Percentiles rank a stretch among this genome's conserved stretches.
phyloP scores from a whole-genome alignment of 2,329 filamentous ascomycete species.

The Fusarium irregulare region DNA sequence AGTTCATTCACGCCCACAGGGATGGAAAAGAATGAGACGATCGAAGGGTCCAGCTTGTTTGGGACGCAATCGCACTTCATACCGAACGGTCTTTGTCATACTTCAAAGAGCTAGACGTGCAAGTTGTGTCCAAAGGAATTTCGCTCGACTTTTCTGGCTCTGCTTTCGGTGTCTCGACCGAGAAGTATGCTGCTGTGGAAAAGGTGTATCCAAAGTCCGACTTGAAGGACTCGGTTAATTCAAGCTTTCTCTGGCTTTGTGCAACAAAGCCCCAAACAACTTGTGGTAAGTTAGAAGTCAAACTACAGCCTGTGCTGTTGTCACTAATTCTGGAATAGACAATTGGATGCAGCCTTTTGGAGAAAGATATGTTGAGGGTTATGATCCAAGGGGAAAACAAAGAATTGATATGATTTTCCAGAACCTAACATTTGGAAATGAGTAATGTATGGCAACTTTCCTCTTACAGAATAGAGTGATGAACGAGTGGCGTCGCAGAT shows the following conservation, averaged over 20 bases:
- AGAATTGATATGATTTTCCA: background rate
- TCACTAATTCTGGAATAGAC: accelerated
- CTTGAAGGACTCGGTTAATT: background rate
- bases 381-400: background rate
- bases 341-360: background rate
- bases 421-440: no score
- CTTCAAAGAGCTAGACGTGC: background rate
- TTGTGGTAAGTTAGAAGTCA: background rate
- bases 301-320: no score
- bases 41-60: background rate
- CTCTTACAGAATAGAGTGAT: no score
- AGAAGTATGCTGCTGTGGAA: background rate
- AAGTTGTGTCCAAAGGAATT: background rate
- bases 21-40: background rate
- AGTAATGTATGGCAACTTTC: no score
- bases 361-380: accelerated
- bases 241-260: background rate
- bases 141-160: accelerated
- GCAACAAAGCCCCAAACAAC: background rate
- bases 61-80: background rate
- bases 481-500: no score
- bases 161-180: background rate
- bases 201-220: background rate
- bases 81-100: background rate
- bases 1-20: background rate